Percentiles rank a stretch among this genome's conserved stretches.
Evolutionary conservation across 108 stramenopile species (phyloP).

Genomic region (Cyclotella atomus): DNA sequence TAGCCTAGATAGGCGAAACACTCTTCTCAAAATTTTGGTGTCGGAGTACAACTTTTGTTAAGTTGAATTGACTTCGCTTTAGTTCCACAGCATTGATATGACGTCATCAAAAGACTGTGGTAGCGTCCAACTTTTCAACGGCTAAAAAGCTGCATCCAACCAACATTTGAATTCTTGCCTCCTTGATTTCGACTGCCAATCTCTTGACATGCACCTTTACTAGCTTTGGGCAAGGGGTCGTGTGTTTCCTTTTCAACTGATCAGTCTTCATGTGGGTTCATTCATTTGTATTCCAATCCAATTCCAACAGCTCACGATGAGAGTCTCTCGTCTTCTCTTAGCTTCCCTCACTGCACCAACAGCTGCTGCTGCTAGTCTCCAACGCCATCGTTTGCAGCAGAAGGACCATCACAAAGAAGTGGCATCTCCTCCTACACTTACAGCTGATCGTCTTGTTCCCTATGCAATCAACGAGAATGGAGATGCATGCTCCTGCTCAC

Average conservation of each 20-base stretch:
- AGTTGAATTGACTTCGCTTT: background rate
- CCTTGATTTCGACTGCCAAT: too few species aligned
- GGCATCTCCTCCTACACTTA: background rate
- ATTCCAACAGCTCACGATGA: background rate
- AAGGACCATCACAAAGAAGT: background rate
- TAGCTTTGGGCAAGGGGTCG: background rate
- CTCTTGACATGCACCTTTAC: too few species aligned
- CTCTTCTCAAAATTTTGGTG: background rate
- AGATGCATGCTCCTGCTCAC: conserved; percentile 31
- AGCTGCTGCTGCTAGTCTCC: background rate
- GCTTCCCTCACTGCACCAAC: background rate
- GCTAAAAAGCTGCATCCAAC: background rate
- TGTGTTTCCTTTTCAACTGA: background rate
- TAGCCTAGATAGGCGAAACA: background rate
- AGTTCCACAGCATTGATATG: too few species aligned
- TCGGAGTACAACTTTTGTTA: background rate
- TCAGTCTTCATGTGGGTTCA: background rate
- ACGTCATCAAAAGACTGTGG: too few species aligned
- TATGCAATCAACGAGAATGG: background rate
- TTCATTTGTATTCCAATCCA: background rate
- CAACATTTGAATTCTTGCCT: too few species aligned
- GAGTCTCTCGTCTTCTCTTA: background rate
- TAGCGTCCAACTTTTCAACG: too few species aligned
- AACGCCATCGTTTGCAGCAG: background rate
- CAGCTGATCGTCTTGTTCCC: background rate